Base-by-base conservation (phyloP, 495 filamentous ascomycete genomes). In the Daldinia vernicosa region DNA sequence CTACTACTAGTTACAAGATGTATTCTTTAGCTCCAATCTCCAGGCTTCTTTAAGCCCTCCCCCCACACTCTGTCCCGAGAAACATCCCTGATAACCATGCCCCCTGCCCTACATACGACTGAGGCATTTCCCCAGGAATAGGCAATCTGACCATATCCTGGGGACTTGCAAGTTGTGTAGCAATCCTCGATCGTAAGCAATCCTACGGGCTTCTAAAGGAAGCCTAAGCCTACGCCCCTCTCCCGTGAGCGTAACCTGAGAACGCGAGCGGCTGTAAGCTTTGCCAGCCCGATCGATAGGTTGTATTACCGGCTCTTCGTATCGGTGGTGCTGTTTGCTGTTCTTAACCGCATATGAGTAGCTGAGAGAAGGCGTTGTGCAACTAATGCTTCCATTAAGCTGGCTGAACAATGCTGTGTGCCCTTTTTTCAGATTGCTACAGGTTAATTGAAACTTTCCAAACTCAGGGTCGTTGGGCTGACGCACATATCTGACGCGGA, bases 71-170 rank as follows among this genome's bases (percentile, higher is more conserved):
- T 24, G 8, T 12, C 43, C 9, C 17, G 43, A 24, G 17, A 24
- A 24, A 4, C 19, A 47, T 47, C 43, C 43, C 43, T 47, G 43
- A 47, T 22, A 47, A 12, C 19, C 19, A 22, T 22, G 8, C 8
- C 43, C 37, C 43, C 43, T 47, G 43, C 39, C 43, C 43, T 24
- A 24, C 43, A 9, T 24, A 24, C 43, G 19, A 47, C 43, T 67
- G 69, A 66, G 69, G 63, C 63, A 71, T 67, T 67, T 71, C 58
- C 63, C 53, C 51, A 63, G 26, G 17, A 61, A 53, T 62, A 56
- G 63, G 63, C 32, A 63, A 63, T 30, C 63, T 60, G 53, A 39
- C 37, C 63, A 33, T 55, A 26, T 50, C 24, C 8, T 47, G 28
- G 27, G 43, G 52, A 59, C 45, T 43, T 59, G 43, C 63, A 52